phyloP scores from a whole-genome alignment of 192 early-diverging fungal species.

The Fimicolochytrium jonesii region DNA sequence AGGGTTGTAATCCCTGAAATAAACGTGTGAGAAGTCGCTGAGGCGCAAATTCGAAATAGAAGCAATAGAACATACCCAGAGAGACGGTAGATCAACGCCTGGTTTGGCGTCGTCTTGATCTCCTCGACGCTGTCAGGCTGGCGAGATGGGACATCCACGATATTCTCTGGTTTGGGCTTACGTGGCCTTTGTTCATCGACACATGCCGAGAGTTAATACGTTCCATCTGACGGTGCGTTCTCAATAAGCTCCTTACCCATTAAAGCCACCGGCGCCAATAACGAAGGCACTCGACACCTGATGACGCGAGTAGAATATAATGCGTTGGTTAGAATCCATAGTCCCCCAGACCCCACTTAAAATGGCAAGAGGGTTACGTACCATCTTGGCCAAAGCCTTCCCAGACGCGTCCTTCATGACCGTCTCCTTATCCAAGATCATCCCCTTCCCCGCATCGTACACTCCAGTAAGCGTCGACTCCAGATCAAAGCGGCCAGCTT shows the following conservation, averaged over 20 bases:
- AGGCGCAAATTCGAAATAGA: too few species aligned
- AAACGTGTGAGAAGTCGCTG: background rate
- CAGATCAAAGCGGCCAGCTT: constrained; percentile 55
- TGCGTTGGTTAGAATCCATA: background rate
- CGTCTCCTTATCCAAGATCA: constrained; percentile 63
- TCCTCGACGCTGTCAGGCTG: constrained; percentile 55
- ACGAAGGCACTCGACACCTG: constrained; percentile 61
- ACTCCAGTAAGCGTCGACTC: constrained; percentile 56
- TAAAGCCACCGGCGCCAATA: constrained; percentile 65
- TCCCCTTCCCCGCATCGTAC: constrained; percentile 72
- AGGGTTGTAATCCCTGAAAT: constrained; percentile 67
- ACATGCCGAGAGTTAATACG: background rate
- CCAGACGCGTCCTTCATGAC: constrained; percentile 43
- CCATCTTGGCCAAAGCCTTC: constrained; percentile 35
- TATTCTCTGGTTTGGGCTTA: constrained; percentile 51
- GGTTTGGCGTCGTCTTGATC: constrained; percentile 40
- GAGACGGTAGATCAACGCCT: constrained; percentile 69
- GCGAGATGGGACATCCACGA: constrained; percentile 44
- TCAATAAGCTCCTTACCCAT: constrained; percentile 29
- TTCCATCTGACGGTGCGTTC: constrained; percentile 2
- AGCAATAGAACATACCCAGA: constrained; percentile 61
- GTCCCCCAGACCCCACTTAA: background rate
- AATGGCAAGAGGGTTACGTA: too few species aligned
- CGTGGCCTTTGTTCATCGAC: constrained; percentile 52
- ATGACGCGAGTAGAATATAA: constrained; percentile 11